Evolutionary conservation across 768 basidiomycete species (phyloP).

Genomic region (Leccinum uliginosum): DNA sequence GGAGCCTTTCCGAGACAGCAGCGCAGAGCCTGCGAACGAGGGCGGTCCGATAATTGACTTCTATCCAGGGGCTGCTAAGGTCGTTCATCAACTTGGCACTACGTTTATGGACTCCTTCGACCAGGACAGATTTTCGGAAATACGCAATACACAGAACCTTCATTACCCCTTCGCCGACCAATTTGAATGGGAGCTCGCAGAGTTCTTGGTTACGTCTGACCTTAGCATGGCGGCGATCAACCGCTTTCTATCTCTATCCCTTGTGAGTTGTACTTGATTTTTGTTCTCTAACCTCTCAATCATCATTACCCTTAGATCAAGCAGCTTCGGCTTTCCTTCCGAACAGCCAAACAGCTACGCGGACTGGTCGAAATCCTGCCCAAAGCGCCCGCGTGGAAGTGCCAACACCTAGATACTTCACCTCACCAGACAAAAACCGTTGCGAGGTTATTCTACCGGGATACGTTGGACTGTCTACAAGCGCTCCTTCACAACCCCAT

Average conservation of each 20-base stretch:
- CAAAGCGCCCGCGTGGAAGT: too few species aligned
- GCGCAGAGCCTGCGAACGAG: too few species aligned
- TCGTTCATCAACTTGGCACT: not conserved
- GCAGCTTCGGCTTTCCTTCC: constrained; percentile 18
- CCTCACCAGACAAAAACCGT: too few species aligned
- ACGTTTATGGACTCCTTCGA: not conserved
- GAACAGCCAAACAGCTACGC: constrained; percentile 15
- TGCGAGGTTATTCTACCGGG: too few species aligned
- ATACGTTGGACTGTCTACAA: too few species aligned
- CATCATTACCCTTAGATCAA: not conserved
- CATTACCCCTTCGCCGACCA: not conserved
- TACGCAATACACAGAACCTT: not conserved
- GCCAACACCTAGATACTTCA: too few species aligned
- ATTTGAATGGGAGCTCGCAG: not conserved
- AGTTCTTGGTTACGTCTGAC: too few species aligned
- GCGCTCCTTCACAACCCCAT: too few species aligned
- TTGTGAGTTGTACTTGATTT: not conserved
- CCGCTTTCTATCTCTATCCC: not conserved
- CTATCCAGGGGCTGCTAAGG: not conserved
- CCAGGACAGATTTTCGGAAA: not conserved
- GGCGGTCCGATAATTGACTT: not conserved
- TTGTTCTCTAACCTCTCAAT: not conserved
- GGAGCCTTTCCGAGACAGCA: not conserved
- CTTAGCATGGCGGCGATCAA: not conserved
- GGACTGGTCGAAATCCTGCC: not conserved